Evolutionary conservation across 768 basidiomycete species (phyloP).

Genomic region (Mycena rosella): DNA sequence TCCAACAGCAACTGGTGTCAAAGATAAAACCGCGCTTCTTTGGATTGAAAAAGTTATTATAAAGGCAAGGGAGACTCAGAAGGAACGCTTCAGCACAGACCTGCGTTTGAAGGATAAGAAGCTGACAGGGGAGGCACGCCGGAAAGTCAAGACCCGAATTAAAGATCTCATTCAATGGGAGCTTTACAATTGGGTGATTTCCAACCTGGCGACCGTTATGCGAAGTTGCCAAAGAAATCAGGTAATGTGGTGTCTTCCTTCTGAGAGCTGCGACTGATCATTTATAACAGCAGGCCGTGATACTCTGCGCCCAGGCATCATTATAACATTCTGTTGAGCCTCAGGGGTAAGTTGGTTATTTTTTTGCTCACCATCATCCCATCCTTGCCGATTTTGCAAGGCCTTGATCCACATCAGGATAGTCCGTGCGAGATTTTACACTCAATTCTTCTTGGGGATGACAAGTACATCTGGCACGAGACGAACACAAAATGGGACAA

Average conservation of each 20-base stretch:
- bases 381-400: too few species aligned
- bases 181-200: slow-evolving; percentile 17
- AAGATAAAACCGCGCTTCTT: slow-evolving; percentile 44
- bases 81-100: slow-evolving; percentile 2
- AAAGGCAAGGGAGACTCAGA: background rate
- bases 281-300: background rate
- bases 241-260: background rate
- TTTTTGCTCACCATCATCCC: too few species aligned
- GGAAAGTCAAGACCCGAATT: slow-evolving; percentile 5
- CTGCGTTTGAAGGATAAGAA: slow-evolving; percentile 9
- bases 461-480: slow-evolving; percentile 49
- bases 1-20: slow-evolving; percentile 43
- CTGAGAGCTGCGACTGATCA: background rate
- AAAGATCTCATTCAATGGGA: slow-evolving; percentile 15
- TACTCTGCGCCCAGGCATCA: slow-evolving; percentile 6
- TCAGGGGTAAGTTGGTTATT: background rate
- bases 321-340: slow-evolving; percentile 6
- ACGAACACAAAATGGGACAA: slow-evolving; percentile 39
- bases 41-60: slow-evolving; percentile 41
- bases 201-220: background rate
- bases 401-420: slow-evolving; percentile 21
- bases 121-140: slow-evolving; percentile 5
- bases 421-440: slow-evolving; percentile 34
- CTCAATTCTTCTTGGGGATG: slow-evolving; percentile 43
- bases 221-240: background rate